Evolutionary conservation across 2,329 filamentous ascomycete genomes (phyloP).

Genomic region (Dactylellina sp.): DNA sequence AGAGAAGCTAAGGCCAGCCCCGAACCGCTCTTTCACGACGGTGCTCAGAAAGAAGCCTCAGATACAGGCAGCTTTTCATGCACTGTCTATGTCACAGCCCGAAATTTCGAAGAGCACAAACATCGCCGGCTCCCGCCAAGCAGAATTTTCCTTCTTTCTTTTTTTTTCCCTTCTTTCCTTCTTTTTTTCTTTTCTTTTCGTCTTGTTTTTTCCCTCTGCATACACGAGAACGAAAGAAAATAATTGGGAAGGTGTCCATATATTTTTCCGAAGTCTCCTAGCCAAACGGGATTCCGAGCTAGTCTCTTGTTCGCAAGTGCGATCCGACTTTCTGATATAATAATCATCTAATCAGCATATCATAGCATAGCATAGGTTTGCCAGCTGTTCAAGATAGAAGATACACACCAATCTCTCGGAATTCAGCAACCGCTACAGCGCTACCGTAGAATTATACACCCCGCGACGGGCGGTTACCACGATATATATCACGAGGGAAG

Average conservation of each 20-base stretch:
- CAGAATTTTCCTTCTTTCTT: conserved; percentile 17
- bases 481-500: no score
- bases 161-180: conserved; percentile 4
- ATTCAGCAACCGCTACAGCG: conserved; percentile 16
- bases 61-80: conserved; percentile 16
- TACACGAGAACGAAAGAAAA: conserved; percentile 14
- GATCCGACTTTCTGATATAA: conserved; percentile 34
- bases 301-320: conserved; percentile 36
- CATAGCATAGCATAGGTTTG: conserved; percentile 29
- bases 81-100: conserved; percentile 44
- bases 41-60: no score
- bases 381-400: conserved; percentile 12
- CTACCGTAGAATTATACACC: background rate
- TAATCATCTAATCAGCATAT: conserved; percentile 15
- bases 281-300: conserved; percentile 22
- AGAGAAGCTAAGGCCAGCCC: conserved; percentile 23
- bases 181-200: conserved; percentile 6
- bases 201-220: conserved; percentile 9
- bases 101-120: conserved; percentile 22
- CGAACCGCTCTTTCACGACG: conserved; percentile 23
- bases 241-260: conserved; percentile 33
- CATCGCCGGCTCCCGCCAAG: background rate
- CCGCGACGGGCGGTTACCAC: no score
- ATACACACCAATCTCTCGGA: conserved; percentile 27
- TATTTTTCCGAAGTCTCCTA: conserved; percentile 37